phyloP scores from a whole-genome alignment of 768 basidiomycete species.

The Tulasnella calospora region DNA sequence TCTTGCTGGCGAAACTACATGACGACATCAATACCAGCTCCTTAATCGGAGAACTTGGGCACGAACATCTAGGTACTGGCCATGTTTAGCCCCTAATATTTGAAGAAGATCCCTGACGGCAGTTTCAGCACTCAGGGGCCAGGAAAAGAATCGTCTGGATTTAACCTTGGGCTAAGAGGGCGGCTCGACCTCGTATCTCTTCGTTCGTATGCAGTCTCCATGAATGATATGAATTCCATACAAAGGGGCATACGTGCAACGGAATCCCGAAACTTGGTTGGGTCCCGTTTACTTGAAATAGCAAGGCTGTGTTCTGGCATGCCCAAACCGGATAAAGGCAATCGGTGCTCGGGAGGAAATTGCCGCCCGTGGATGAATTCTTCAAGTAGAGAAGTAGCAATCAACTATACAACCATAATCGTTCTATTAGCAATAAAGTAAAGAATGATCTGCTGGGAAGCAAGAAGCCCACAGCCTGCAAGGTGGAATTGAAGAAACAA shows the following conservation, averaged over 20 bases:
- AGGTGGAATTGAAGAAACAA: conserved; percentile 93
- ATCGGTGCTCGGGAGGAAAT: conserved; percentile 26
- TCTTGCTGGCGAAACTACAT: conserved; percentile 81
- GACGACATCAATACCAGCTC: background rate
- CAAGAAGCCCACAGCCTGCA: conserved; percentile 66
- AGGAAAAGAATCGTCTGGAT: background rate
- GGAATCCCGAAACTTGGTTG: conserved; percentile 38
- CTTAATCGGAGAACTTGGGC: background rate
- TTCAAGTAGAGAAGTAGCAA: conserved; percentile 59
- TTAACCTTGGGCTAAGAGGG: conserved; percentile 56
- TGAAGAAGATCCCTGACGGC: conserved; percentile 53
- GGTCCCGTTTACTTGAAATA: conserved; percentile 60
- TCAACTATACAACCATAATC: conserved; percentile 44
- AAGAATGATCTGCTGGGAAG: conserved; percentile 32
- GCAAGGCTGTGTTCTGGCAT: conserved; percentile 43
- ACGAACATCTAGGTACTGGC: conserved; percentile 75
- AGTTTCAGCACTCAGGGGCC: background rate
- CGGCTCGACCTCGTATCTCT: conserved; percentile 52
- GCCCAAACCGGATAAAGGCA: conserved; percentile 43
- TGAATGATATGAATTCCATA: conserved; percentile 57
- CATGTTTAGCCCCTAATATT: conserved; percentile 76
- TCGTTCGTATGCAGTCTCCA: conserved; percentile 60
- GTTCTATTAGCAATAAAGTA: conserved; percentile 30
- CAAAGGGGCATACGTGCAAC: conserved; percentile 66
- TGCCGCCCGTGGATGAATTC: conserved; percentile 51